These are phyloP conservation scores for Dentipellis sp. DNA, from an alignment of 768 basidiomycete species.

Conservation along the genomic window DNA sequence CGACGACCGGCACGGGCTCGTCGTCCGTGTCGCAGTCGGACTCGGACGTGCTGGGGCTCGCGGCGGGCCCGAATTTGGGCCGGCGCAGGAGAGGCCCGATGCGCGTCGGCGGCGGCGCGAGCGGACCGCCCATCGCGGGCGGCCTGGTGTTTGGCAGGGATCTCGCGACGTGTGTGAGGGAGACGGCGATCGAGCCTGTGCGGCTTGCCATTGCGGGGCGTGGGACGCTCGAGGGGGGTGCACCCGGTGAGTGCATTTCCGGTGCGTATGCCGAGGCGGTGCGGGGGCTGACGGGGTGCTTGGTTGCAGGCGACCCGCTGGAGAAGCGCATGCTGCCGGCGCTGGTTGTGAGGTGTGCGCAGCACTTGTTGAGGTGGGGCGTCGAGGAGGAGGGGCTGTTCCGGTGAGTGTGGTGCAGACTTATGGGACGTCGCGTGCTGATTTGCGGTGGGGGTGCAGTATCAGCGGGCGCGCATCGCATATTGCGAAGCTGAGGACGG, in stretches of 20 bases:
- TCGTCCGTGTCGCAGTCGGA: constrained; percentile 43
- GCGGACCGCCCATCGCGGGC: constrained; percentile 23
- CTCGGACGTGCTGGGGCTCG: constrained; percentile 24
- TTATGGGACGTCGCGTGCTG: not conserved
- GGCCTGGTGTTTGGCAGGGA: constrained; percentile 64
- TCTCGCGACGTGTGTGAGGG: constrained; percentile 42
- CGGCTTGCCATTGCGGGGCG: constrained; percentile 6
- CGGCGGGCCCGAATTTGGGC: constrained; percentile 43
- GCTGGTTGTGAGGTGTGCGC: constrained; percentile 71
- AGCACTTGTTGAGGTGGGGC: constrained; percentile 78
- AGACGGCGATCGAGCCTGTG: constrained; percentile 38
- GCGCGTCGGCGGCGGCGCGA: constrained; percentile 17
- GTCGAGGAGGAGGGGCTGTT: constrained; percentile 82
- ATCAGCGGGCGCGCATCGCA: constrained; percentile 81
- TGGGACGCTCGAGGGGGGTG: constrained; percentile 2
- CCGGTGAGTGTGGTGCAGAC: constrained; percentile 38
- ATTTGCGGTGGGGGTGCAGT: constrained; percentile 29
- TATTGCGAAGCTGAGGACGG: constrained; percentile 59
- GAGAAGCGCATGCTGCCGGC: constrained; percentile 48
- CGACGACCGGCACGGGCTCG: constrained; percentile 34
- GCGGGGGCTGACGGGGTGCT: constrained; percentile 1
- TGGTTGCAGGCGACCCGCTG: not conserved
- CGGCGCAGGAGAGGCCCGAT: constrained; percentile 46
- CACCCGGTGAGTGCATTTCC: not conserved
- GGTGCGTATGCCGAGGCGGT: constrained; percentile 5